A percentile compares a stretch with the other conserved stretches of the same genome.
These are phyloP conservation scores for Kodamaea plutei DNA, from an alignment of 1,139 yeast genomes.

Conservation along the genomic window DNA sequence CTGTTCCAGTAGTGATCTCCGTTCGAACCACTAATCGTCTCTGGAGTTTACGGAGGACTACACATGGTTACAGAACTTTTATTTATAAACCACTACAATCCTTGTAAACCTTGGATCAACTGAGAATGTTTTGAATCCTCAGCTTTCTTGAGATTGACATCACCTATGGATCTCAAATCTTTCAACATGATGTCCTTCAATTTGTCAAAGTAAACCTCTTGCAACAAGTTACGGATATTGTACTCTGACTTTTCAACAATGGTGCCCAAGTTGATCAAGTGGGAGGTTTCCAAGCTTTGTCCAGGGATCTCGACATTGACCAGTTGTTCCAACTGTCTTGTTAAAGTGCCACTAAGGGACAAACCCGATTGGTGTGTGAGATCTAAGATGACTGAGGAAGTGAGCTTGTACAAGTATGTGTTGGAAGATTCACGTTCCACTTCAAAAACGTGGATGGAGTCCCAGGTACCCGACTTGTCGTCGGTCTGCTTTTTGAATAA, in stretches of 20 bases:
- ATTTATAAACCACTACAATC: slow-evolving; percentile 8
- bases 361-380: slow-evolving; percentile 40
- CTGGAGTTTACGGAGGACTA: too few relatives aligned
- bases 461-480: slow-evolving; percentile 70
- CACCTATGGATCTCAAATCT: slow-evolving; percentile 61
- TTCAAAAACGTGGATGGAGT: slow-evolving; percentile 89
- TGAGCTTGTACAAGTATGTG: slow-evolving; percentile 63
- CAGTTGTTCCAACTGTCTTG: slow-evolving; percentile 67
- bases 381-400: slow-evolving; percentile 85
- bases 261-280: slow-evolving; percentile 80
- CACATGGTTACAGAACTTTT: too few relatives aligned
- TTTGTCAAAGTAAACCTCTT: slow-evolving; percentile 94
- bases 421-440: slow-evolving; percentile 47
- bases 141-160: slow-evolving; percentile 32
- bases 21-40: too few relatives aligned
- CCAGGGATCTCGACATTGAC: slow-evolving; percentile 35
- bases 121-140: slow-evolving; percentile 46
- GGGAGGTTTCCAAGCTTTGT: slow-evolving; percentile 50
- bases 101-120: slow-evolving; percentile 46
- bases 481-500: slow-evolving; percentile 70
- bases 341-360: slow-evolving; percentile 75
- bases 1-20: too few relatives aligned
- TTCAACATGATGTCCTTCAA: slow-evolving; percentile 73
- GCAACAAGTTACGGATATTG: slow-evolving; percentile 79
- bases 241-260: slow-evolving; percentile 86